Evolutionary conservation across 176 grass and related monocot species (phyloP), one percentile per base, ranked within the genome.

Genomic region (Zoysia japonica): DNA sequence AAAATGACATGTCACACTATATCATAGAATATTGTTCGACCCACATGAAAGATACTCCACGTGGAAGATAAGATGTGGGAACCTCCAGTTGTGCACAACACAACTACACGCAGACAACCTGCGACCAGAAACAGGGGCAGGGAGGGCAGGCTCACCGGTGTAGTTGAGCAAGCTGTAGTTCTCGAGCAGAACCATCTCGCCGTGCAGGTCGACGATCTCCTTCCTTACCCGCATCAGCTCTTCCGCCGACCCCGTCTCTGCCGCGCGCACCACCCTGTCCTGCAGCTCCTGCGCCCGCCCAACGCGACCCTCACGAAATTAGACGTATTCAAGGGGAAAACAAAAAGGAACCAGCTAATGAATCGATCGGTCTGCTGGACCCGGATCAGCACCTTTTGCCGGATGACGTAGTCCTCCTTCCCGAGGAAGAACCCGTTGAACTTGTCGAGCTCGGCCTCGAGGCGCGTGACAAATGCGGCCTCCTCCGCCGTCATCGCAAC

Each of bases 151-250:
- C 62, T 82, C 78, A 96, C 93, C 93, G 12, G 93, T 96, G 59
- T 92, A 96, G 42, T 96, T 96, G 69, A 92, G 87, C n/a, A 87
- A 76, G 75, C 90, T 96, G 72, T 96, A 96, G 9, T 96, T 96
- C 76, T 96, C 90, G 13, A 96, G 93, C 38, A 96, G 83, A 71
- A 96, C 90, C 83, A 92, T 96, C 90, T 92, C 93, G 61, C 93
- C 93, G 54, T 96, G 93, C 45, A 96, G 76, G 68, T 92, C 85
- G 38, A 96, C 87, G 63, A 92, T 90, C 78, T 90, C 90, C 71
- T 92, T 92, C 39, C 85, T 80, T 76, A 88, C 90, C 85, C 80
- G 77, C 83, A 96, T 79, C 63, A 92, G 45, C 72, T 92, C 90
- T 63, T 86, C 87, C 79, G 67, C 80, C 28, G 93, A 84, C 56